Conservation (phyloP, 2,329 filamentous ascomycete species). For the Diaporthe helianthi region DNA sequence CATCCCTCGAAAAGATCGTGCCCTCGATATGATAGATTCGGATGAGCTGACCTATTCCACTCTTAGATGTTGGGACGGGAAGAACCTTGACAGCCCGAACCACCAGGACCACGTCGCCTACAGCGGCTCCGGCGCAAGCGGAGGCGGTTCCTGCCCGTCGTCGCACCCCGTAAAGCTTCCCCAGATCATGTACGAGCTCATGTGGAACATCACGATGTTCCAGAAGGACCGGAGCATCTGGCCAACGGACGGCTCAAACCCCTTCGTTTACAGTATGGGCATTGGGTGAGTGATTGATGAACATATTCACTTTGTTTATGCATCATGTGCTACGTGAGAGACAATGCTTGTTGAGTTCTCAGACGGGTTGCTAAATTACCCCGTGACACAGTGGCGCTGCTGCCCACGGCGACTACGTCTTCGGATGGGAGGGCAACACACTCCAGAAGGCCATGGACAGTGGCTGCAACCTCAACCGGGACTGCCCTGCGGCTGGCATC, state of each 20-base stretch:
- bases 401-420: conserved; percentile 59
- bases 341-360: no score
- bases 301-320: background rate
- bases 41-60: conserved; percentile 43
- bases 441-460: conserved; percentile 58
- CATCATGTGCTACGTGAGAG: background rate
- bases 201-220: conserved; percentile 54
- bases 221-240: conserved; percentile 48
- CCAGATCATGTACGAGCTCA: conserved; percentile 57
- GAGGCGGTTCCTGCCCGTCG: conserved; percentile 55
- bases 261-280: conserved; percentile 54
- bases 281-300: conserved; percentile 47
- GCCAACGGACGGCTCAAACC: conserved; percentile 51
- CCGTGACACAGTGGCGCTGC: conserved; percentile 48
- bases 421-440: conserved; percentile 57
- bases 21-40: conserved; percentile 31
- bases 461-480: conserved; percentile 53
- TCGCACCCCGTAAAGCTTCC: conserved; percentile 55
- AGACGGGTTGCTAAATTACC: background rate
- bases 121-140: conserved; percentile 52
- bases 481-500: conserved; percentile 52
- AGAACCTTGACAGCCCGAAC: conserved; percentile 35
- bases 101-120: conserved; percentile 53
- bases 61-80: conserved; percentile 29
- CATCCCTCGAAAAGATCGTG: background rate